Evolutionary conservation across 805 yeast species (phyloP), one percentile per base, ranked within the genome.

Genomic region (Ascoidea tarda): DNA sequence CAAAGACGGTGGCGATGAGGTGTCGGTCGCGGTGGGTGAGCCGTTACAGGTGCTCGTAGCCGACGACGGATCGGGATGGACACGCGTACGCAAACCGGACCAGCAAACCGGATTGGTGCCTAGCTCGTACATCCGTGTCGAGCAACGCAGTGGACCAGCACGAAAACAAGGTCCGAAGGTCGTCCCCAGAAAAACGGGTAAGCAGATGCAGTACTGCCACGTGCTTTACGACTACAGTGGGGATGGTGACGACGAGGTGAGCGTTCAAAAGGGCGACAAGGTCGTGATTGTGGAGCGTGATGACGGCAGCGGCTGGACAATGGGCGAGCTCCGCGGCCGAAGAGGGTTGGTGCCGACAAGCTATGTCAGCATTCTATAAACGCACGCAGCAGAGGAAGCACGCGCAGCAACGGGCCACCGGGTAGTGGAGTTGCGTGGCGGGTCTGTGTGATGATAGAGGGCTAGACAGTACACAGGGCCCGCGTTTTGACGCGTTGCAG

Each of bases 61-160:
- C 1, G 98, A 93, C 63, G 90, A 87, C 57, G 97, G 96, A 0
- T 80, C 87, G 16, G 99, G 99, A 0, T 91, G 99, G 99, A 84
- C 95, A 1, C 67, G 70, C 58, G 79, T 89, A 6, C 59, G 59
- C n/a, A 70, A 72, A n/a, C 57, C 69, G 2, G 62, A 64, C 28
- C 75, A 76, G 5, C 79, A 78, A 0, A 64, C 65, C 6, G 99
- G 99, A 0, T 71, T 90, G 46, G 96, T 90, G 4, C 99, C 99
- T 1, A 80, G 95, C 0, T 68, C 85, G 0, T 91, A 91, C 63
- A 66, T 90, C 5, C 81, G 81, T 56, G 64, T 81, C 4, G 44
- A 38, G 8, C 8, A 38, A 10, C 8, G 14, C 14, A 38, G 44
- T 4, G 47, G 50, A 6, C 56, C 31, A 46, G 55, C 54, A 53